Evolutionary conservation across 1,139 yeast species (phyloP), one percentile per base, ranked within the genome.

Genomic region (Pichia sp.): DNA sequence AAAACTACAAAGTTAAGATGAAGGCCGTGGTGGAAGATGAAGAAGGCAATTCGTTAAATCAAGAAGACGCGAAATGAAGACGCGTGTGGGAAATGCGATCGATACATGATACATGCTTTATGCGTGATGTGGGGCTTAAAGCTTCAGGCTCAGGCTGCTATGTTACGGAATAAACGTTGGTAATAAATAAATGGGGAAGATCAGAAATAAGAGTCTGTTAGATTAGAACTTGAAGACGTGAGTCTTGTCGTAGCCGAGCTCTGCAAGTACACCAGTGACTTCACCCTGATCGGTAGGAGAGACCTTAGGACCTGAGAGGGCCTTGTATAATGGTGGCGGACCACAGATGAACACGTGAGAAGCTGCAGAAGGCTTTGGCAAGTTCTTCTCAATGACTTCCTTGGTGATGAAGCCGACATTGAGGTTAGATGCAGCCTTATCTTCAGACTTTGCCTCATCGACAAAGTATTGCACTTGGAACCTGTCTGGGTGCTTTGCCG

Each of bases 201-300:
- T n/a, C n/a, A n/a, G n/a, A n/a, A n/a, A n/a, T n/a, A n/a, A n/a
- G n/a, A n/a, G n/a, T n/a, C n/a, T n/a, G n/a, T 23, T 22, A 10
- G 10, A 9, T 53, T 76, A 91, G 60, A 86, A 91, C 69, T 91
- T 91, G 66, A 75, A 88, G 35, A 91, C 97, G 55, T 85, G 78
- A 43, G 83, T 88, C 67, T 84, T 81, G 62, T 74, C 64, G 75
- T 73, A 88, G 39, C 96, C 96, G 51, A 93, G 73, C 29, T 91
- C 96, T 54, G 77, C 77, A 59, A 93, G 76, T 37, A 77, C 74
- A 55, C 99, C 99, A 27, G 78, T 67, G 41, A 93, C 74, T 64
- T 85, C 96, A 62, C 98, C 98, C 68, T 91, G 98, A 58, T 88
- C 97, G 39, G 79, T 57, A 51, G 96, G 94, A 37, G 94, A 78